Evolutionary conservation across 305 asterid genomes (phyloP).

Genomic region (Caryopteris hybrid): DNA sequence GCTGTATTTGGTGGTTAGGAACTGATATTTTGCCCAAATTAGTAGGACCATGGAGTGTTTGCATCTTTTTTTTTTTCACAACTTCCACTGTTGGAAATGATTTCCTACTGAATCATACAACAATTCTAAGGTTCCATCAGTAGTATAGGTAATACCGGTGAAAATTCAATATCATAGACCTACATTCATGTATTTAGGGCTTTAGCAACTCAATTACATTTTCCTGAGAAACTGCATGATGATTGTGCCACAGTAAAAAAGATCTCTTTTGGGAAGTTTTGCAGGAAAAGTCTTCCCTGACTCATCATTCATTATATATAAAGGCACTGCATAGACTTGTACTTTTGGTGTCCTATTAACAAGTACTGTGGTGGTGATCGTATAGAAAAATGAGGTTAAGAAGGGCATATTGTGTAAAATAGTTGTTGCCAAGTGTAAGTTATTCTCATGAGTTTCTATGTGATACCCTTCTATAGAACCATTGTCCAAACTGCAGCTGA

Average conservation of each 20-base stretch:
- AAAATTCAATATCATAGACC: background rate
- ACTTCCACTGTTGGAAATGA: background rate
- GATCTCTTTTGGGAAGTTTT: background rate
- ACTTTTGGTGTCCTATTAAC: background rate
- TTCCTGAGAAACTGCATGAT: background rate
- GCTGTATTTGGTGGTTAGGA: background rate
- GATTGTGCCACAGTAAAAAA: background rate
- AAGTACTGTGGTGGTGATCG: background rate
- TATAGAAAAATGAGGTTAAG: background rate
- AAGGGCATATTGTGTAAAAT: background rate
- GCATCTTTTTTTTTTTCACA: background rate
- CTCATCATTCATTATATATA: background rate
- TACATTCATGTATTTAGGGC: background rate
- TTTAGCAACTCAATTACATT: background rate
- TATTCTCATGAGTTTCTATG: background rate
- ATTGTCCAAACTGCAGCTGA: background rate
- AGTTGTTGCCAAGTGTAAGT: background rate
- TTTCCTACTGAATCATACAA: too few species aligned
- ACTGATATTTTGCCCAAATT: background rate
- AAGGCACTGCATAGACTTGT: background rate
- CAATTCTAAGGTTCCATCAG: background rate
- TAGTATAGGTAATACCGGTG: background rate
- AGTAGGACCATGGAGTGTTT: background rate
- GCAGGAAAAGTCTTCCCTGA: background rate
- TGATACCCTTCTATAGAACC: background rate